phyloP scores from a whole-genome alignment of 2,329 filamentous ascomycete genomes.

The Raffaelea arxii region DNA sequence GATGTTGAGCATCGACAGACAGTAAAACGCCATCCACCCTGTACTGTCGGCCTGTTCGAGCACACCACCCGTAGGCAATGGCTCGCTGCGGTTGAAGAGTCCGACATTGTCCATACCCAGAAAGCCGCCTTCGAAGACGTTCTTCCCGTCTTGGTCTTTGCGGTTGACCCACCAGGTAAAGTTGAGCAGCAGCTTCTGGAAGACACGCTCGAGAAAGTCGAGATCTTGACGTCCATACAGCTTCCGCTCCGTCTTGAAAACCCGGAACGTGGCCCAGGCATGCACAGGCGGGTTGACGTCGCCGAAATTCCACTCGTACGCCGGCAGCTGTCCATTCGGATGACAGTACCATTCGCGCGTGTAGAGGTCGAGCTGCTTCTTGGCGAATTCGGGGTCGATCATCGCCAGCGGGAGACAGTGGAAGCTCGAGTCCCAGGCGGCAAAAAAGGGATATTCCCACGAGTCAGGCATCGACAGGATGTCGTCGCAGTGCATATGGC shows the following conservation, averaged over 20 bases:
- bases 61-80: conserved; percentile 83
- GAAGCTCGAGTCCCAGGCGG: conserved; percentile 94
- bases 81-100: conserved; percentile 92
- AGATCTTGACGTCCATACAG: conserved; percentile 91
- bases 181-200: conserved; percentile 91
- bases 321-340: conserved; percentile 88
- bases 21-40: conserved; percentile 99
- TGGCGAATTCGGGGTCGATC: conserved; percentile 96
- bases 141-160: conserved; percentile 90
- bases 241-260: conserved; percentile 97
- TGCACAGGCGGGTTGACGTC: conserved; percentile 96
- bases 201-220: conserved; percentile 91
- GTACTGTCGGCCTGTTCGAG: conserved; percentile 96
- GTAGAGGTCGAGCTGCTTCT: conserved; percentile 94
- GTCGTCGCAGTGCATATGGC: conserved; percentile 89
- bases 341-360: conserved; percentile 99
- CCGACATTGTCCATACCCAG: conserved; percentile 95
- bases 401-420: conserved; percentile 93
- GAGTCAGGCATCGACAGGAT: conserved; percentile 97
- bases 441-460: conserved; percentile 98
- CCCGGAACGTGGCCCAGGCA: conserved; percentile 89
- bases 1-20: conserved; percentile 93
- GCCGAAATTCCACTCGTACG: conserved; percentile 94
- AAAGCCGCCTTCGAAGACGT: conserved; percentile 95
- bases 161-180: conserved; percentile 99